Base-by-base conservation (phyloP, 2,329 filamentous ascomycete genomes). In the Niveomyces coronatus region DNA sequence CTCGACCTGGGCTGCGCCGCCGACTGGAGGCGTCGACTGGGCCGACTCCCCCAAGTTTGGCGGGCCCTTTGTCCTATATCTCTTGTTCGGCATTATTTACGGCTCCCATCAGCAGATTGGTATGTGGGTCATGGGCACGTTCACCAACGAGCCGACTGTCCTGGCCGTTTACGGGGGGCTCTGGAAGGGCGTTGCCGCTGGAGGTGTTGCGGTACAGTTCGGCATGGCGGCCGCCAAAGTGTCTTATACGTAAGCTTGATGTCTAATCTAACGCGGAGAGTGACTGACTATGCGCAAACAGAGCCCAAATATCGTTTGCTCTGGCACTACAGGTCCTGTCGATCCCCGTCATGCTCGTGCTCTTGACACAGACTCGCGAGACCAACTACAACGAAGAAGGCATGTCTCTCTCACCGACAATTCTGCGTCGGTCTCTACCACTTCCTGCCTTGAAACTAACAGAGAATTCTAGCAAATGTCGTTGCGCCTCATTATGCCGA, bases 121-220 rank as follows among this genome's bases (percentile, higher is more conserved):
- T 9, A 41, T 42, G 33, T 46, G 40, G 33, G 40, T 44, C 17
- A 42, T 46, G 19, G 40, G 44, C 8, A 33, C 44, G 13, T 43
- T 46, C 33, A 43, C 44, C 16, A 46, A 46, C 16, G 43, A 46
- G 15, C 44, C 44, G 4, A 42, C 37, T 14, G 37, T 34, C 11
- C 31, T 45, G 7, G 40, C 44, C 26, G 30, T 37, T 9, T 44
- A 41, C 18, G 43, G 38, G 15, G 43, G 43, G 7, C 33, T 42
- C 5, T 46, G 40, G 23, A 45, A 43, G 15, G 44, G 44, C 11
- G 40, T 41, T 13, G 37, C 42, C 14, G 39, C 42, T 5, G 23
- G 29, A n/a, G 40, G 40, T 19, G 35, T 37, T 10, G 35, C 35
- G 10, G 27, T 37, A 6, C 35, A 37, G n/a, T 37, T 37, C 13